Evolutionary conservation across 2,329 filamentous ascomycete genomes (phyloP).

Genomic region (Botrytis cinerea): DNA sequence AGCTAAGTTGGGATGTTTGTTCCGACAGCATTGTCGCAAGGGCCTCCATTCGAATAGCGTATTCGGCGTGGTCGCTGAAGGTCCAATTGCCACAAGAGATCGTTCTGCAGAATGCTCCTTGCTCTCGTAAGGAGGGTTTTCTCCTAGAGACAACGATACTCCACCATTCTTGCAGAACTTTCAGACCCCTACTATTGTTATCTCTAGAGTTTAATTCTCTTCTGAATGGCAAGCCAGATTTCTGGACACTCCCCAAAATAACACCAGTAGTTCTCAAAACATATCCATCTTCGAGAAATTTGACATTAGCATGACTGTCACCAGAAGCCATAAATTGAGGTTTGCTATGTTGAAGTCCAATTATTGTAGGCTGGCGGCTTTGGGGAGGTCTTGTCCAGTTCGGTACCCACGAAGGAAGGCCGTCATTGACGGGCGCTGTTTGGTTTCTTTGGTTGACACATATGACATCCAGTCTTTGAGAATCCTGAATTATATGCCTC

Average conservation of each 20-base stretch:
- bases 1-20: conserved; percentile 12
- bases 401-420: conserved; percentile 36
- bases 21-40: conserved; percentile 28
- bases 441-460: conserved; percentile 37
- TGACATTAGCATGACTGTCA: conserved; percentile 24
- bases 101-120: conserved; percentile 30
- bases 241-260: conserved; percentile 32
- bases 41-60: conserved; percentile 29
- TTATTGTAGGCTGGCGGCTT: conserved; percentile 24
- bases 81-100: conserved; percentile 37
- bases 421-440: conserved; percentile 24
- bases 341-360: conserved; percentile 35
- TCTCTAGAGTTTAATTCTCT: conserved; percentile 27
- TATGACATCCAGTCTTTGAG: conserved; percentile 35
- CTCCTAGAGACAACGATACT: conserved; percentile 28
- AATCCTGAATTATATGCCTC: conserved; percentile 33
- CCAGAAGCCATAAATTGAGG: conserved; percentile 33
- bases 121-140: conserved; percentile 22
- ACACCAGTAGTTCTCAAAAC: conserved; percentile 31
- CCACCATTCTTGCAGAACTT: conserved; percentile 38
- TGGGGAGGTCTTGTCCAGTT: conserved; percentile 35
- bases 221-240: conserved; percentile 27
- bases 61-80: conserved; percentile 26
- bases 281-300: conserved; percentile 30
- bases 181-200: conserved; percentile 27